Evolutionary conservation across 257 asterid genomes (phyloP), one percentile per base, ranked within the genome.

Genomic region (Eustoma russellianum): DNA sequence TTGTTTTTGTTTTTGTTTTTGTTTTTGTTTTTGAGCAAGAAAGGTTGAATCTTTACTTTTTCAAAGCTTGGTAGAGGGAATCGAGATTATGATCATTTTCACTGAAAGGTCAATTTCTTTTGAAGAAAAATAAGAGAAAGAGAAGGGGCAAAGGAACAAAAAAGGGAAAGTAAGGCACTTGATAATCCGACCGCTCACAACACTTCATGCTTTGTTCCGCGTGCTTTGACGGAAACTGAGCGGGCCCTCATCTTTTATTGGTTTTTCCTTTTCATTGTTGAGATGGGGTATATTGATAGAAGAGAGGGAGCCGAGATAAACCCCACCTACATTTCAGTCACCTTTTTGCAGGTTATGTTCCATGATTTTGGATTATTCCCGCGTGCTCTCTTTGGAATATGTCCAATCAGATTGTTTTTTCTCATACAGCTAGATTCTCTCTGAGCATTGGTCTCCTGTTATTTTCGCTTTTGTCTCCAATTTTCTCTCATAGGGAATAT

Each of bases 41-140:
- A 64, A 60, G 74, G 67, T 56, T 48, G 64, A 17, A 70, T 63
- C 74, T 70, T 82, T 76, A 61, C 52, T 60, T 59, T 62, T 65
- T 53, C 59, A 68, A 76, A 68, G 72, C 66, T 50, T 52, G 45
- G 65, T 62, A 52, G 64, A 48, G 66, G 66, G 73, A 76, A 69
- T 65, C 64, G 46, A 58, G 56, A 70, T 75, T 74, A 71, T 75
- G 76, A 68, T 67, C 76, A 66, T 74, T 77, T 75, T 72, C 75
- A 65, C 62, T 63, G 94, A 83, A 83, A 80, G 87, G 95, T 83
- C 94, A 66, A 76, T 80, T 74, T 76, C 87, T 77, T 81, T 85
- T 78, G 55, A 53, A 47, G 60, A 51, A 63, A 56, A 64, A 68
- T 58, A 62, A 50, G 57, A 61, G 33, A 35, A 41, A 67, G 60